Evolutionary conservation across 2,329 filamentous ascomycete genomes (phyloP), one percentile per base, ranked within the genome.

Genomic region (Berkeleyomyces basicola): DNA sequence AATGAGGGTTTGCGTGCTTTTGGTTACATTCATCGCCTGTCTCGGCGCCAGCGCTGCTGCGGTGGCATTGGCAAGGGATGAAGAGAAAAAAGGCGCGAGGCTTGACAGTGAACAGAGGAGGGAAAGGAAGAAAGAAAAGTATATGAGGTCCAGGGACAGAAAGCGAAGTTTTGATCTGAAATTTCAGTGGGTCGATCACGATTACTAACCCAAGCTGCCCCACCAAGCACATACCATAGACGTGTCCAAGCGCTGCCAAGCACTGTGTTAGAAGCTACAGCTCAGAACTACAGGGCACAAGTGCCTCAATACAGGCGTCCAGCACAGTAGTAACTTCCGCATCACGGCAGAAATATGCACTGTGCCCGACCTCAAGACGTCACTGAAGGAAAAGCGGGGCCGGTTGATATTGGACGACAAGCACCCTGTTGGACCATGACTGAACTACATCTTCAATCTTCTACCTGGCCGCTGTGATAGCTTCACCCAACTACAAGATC

Each of bases 1-100:
- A 67, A 82, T 77, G 71, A 86, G 74, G 67, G 78, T 82, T 73
- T 80, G 78, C 11, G 79, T 79, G 66, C 49, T 59, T 57, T 7
- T 64, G 33, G 40, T 57, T 62, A 62, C 57, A 59, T 64, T 62
- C 63, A 64, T 64, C 63, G 60, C 63, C 63, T 62, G n/a, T 53
- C 47, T 37, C 59, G 63, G 63, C 63, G 60, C 63, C 63, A 64
- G 64, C 62, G 60, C 58, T 65, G 43, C 37, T 49, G 59, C 61
- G 64, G 57, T 63, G 64, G 61, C 63, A 64, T 64, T 62, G 57
- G 57, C 16, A 49, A 46, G 5, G 58, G 42, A 14, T 53, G 37
- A 47, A 55, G 46, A 49, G 39, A 58, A 49, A 33, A 33, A 40
- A 46, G 43, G 62, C 36, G 39, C 49, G 51, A 23, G 7, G 39